Percentiles rank a stretch among this genome's conserved stretches.
Evolutionary conservation across 139 green algal genomes (phyloP).

Genomic region (Chlamydomonas incerta): DNA sequence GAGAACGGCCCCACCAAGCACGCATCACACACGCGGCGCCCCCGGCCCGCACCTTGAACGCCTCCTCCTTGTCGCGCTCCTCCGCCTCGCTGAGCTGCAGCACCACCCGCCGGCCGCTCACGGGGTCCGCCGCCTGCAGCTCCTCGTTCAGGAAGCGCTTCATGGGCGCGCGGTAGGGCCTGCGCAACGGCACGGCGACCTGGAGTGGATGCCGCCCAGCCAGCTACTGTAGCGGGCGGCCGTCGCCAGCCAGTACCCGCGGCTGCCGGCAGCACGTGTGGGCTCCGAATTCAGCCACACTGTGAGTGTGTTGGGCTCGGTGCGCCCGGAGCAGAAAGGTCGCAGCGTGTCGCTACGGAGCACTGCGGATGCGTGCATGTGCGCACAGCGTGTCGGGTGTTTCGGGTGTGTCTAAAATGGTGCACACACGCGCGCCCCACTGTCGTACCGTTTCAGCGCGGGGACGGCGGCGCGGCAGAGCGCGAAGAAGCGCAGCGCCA

Average conservation of each 20-base stretch:
- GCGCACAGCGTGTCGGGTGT: too few relatives aligned
- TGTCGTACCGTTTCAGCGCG: background rate
- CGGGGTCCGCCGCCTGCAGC: background rate
- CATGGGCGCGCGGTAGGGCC: background rate
- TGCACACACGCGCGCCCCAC: background rate
- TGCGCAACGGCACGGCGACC: background rate
- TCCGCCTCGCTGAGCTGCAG: background rate
- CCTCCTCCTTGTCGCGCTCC: background rate
- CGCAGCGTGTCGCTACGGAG: background rate
- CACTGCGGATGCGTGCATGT: too few relatives aligned
- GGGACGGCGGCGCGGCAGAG: background rate
- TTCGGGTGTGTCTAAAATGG: too few relatives aligned
- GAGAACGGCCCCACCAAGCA: too few relatives aligned
- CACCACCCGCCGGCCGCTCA: background rate
- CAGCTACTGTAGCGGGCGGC: background rate
- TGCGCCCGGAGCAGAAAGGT: background rate
- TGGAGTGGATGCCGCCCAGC: background rate
- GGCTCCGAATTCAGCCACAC: background rate
- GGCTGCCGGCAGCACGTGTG: background rate
- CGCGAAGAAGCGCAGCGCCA: conserved; percentile 6
- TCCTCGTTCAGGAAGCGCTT: background rate
- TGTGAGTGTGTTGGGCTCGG: background rate
- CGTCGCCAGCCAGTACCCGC: background rate
- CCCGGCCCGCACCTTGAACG: background rate
- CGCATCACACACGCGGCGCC: too few relatives aligned